Evolutionary conservation across 2,329 filamentous ascomycete genomes (phyloP).

Genomic region (Diaporthe amygdali): DNA sequence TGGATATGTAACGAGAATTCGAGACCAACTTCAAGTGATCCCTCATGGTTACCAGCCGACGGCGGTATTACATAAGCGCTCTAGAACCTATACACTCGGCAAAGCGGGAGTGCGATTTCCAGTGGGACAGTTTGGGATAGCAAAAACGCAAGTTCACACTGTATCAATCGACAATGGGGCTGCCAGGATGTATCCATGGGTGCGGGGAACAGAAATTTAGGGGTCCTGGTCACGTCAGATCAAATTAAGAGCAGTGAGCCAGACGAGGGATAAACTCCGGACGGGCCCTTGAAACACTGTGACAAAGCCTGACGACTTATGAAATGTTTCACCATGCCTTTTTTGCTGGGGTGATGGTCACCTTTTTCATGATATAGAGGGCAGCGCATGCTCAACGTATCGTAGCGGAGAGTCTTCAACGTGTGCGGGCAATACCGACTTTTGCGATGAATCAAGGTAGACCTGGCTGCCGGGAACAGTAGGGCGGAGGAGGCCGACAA

Average conservation of each 20-base stretch:
- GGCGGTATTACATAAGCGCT: neutral
- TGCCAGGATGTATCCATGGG: neutral
- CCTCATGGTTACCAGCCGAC: too few relatives aligned
- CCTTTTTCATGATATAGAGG: neutral
- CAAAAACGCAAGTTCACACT: neutral
- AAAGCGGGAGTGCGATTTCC: neutral
- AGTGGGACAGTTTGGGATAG: neutral
- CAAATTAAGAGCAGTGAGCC: neutral
- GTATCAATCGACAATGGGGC: neutral
- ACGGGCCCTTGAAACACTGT: neutral
- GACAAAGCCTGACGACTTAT: neutral
- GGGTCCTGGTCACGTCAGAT: conserved; percentile 12
- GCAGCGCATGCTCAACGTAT: neutral
- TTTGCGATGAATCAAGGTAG: neutral
- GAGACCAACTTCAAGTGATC: too few relatives aligned
- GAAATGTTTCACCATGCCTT: neutral
- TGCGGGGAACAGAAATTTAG: conserved; percentile 1
- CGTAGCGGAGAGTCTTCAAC: neutral
- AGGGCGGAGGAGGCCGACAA: neutral
- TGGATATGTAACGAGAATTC: too few relatives aligned
- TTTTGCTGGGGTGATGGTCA: too few relatives aligned
- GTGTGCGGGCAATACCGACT: neutral
- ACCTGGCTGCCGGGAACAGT: neutral
- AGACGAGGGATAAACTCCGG: neutral
- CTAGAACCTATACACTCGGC: neutral